phyloP scores from a whole-genome alignment of 1,139 yeast species.

The Taphrina populina region DNA sequence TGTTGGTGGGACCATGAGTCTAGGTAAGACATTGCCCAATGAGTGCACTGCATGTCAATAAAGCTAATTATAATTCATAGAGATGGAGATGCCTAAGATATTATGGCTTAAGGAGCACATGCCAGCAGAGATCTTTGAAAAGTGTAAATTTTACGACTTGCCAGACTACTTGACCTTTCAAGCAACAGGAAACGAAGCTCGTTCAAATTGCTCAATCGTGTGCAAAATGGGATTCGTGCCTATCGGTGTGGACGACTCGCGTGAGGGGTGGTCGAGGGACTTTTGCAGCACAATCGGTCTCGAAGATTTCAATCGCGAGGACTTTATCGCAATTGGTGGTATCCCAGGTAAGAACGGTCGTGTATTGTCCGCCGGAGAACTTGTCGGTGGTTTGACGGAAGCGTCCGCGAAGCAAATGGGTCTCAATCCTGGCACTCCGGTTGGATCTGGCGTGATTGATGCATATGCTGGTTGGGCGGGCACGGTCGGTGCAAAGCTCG shows the following conservation, averaged over 20 bases:
- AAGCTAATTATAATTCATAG: no score
- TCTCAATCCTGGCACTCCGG: slow-evolving; percentile 71
- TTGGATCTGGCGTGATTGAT: slow-evolving; percentile 94
- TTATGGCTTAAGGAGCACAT: slow-evolving; percentile 90
- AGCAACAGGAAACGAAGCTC: slow-evolving; percentile 82
- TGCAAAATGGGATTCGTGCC: slow-evolving; percentile 97
- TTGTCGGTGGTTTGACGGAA: slow-evolving; percentile 67
- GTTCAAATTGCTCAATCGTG: slow-evolving; percentile 85
- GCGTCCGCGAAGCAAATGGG: slow-evolving; percentile 82
- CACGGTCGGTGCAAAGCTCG: slow-evolving; percentile 83
- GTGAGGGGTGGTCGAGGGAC: slow-evolving; percentile 84
- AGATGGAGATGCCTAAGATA: slow-evolving; percentile 79
- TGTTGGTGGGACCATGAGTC: slow-evolving; percentile 96
- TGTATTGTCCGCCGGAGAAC: slow-evolving; percentile 83
- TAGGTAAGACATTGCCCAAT: slow-evolving; percentile 52
- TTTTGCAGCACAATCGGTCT: slow-evolving; percentile 68
- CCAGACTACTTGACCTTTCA: slow-evolving; percentile 87
- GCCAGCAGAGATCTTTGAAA: slow-evolving; percentile 61
- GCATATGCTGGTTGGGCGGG: slow-evolving; percentile 99
- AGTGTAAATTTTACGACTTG: slow-evolving; percentile 83
- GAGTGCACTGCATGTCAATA: no score
- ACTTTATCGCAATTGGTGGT: slow-evolving; percentile 81
- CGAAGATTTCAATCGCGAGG: slow-evolving; percentile 71
- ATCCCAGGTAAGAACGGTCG: slow-evolving; percentile 68
- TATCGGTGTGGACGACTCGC: slow-evolving; percentile 78